Conservation (phyloP, 306 rosid species). For the Lathyrus oleraceus region DNA sequence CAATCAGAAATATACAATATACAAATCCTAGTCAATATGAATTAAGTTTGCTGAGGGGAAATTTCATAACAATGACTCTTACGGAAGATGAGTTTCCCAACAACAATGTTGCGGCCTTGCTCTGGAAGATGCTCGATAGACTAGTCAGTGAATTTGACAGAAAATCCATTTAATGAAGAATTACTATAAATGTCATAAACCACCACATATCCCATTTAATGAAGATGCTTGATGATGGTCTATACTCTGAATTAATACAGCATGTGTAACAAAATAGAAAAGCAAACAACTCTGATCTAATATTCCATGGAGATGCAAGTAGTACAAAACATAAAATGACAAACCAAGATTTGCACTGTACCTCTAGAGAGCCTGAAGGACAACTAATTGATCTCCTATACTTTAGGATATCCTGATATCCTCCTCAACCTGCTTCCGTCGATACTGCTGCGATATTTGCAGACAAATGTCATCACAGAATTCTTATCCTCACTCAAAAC, state of each 20-base stretch:
- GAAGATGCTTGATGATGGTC: too few species aligned
- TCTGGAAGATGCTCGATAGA: background rate
- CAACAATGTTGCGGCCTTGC: background rate
- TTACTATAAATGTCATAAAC: background rate
- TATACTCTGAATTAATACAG: conserved; percentile 5
- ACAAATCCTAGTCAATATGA: background rate
- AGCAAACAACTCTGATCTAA: conserved; percentile 17
- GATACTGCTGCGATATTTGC: conserved; percentile 96
- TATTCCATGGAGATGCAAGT: conserved; percentile 23
- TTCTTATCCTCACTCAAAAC: conserved; percentile 45
- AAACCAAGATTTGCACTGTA: conserved; percentile 66
- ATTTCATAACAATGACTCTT: background rate
- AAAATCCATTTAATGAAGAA: background rate
- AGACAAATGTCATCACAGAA: conserved; percentile 75
- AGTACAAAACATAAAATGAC: conserved; percentile 39
- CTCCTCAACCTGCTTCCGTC: conserved; percentile 98
- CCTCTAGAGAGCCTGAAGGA: conserved; percentile 80
- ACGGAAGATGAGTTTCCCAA: conserved; percentile 1
- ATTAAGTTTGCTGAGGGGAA: background rate
- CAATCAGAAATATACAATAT: background rate
- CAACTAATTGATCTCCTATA: conserved; percentile 76
- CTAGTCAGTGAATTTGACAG: background rate
- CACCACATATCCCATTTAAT: conserved; percentile 5
- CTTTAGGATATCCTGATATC: conserved; percentile 62
- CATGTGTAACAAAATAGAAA: background rate